Base-by-base conservation (phyloP, 106 monocot species). In the Apostasia shenzhenica region DNA sequence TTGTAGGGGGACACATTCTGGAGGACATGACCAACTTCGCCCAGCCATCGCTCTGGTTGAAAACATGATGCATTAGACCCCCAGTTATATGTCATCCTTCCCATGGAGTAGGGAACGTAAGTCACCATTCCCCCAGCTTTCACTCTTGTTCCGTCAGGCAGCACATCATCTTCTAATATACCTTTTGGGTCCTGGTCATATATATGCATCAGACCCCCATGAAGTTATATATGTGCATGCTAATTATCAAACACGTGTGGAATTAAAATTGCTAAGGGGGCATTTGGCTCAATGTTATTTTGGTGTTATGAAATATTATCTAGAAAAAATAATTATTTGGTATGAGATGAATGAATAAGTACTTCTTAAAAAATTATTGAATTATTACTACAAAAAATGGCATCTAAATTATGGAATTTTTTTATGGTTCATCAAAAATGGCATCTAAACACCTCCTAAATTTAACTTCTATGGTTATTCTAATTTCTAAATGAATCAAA, bases 71-170 rank as follows among this genome's bases (percentile, higher is more conserved):
- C 91, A 76, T 95, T 86, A 4, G 57, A 59, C 2, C 95, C 95
- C 95, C 95, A 95, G 45, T 80, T 89, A 66, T 91, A 88, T 40
- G 69, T 70, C 95, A 91, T 95, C 56, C 95, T 79, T 49, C 95
- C 95, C 95, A 95, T 95, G 5, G 86, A 81, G 68, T 89, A 93
- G 1, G 93, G 93, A 11, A 84, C 86, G 42, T 93, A 93, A 5
- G 82, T 84, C 1, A 93, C 80, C 83, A 93, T 75, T 1, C 75
- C 76, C 14, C 89, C 93, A 14, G 89, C 89, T 53, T 76, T 86
- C 52, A 93, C 67, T 60, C 68, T 69, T 0, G 93, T 93, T 49
- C 93, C 95, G 70, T 95, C 95, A 3, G 95, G 95, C 45, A 95
- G 54, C 8, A 95, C 77, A 70, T 95, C 95, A 71, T 95, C 86